phyloP scores from a whole-genome alignment of 495 filamentous ascomycete genomes.

The Hypoxylon subgilvum region DNA sequence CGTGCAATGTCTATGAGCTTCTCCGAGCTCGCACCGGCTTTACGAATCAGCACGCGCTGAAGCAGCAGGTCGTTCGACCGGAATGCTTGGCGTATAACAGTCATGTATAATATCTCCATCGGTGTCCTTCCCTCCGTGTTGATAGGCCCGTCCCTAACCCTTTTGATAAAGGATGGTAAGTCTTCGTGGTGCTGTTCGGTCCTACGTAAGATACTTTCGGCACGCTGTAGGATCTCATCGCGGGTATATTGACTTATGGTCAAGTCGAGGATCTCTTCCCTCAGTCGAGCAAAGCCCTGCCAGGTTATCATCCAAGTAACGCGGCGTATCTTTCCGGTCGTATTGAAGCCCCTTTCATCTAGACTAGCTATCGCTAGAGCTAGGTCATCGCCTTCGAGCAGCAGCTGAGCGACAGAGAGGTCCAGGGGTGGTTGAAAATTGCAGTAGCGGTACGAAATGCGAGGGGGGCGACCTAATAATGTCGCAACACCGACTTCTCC shows the following conservation, averaged over 20 bases:
- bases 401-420: conserved; percentile 29
- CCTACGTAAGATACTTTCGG: conserved; percentile 46
- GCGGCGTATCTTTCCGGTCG: conserved; percentile 29
- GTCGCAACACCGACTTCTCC: conserved; percentile 36
- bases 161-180: conserved; percentile 48
- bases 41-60: conserved; percentile 52
- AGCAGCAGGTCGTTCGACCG: conserved; percentile 55
- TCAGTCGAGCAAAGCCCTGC: conserved; percentile 34
- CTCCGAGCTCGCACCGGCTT: conserved; percentile 42
- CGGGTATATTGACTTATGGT: conserved; percentile 39
- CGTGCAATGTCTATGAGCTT: conserved; percentile 48
- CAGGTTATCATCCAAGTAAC: conserved; percentile 39
- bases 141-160: conserved; percentile 39
- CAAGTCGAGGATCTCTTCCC: conserved; percentile 42
- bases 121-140: conserved; percentile 32
- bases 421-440: conserved; percentile 39
- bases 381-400: conserved; percentile 31
- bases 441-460: conserved; percentile 42
- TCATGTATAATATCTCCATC: conserved; percentile 43
- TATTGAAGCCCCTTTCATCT: conserved; percentile 40
- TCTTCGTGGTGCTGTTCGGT: conserved; percentile 45
- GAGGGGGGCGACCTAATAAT: conserved; percentile 40
- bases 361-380: conserved; percentile 30
- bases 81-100: conserved; percentile 47
- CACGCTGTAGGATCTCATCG: conserved; percentile 38